Base-by-base conservation (phyloP, 2,329 filamentous ascomycete genomes). In the Sclerotinia nivalis region DNA sequence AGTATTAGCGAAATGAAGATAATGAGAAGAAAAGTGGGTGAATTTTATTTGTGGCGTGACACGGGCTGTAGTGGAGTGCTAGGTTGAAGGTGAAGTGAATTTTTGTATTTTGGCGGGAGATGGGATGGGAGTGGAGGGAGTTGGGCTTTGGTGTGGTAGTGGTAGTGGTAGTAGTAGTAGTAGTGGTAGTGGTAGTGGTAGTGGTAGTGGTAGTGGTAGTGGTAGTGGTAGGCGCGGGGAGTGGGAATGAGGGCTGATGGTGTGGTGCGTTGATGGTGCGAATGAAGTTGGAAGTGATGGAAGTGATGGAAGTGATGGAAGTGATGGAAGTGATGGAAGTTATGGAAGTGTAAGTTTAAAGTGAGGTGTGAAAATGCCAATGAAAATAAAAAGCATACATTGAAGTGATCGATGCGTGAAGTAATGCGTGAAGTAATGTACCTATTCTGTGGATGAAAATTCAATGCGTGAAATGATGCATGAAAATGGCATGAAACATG, bases 11-110 rank as follows among this genome's bases (percentile, higher is more conserved):
- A 62, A 45, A 34, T 25, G 56, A 6, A 12, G 10, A 18, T 43
- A 10, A 40, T 4, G 13, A 18, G 12, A 40, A 40, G 34, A 58
- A 4, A 4, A 10, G 22, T 7, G 31, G 15, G 55, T 58, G 22
- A 58, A 59, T 59, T 59, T 2, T 25, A 59, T 59, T 20, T 43
- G n/a, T 59, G 37, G 56, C n/a, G 56, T 59, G 22, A 50, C 7
- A 37, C 2, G 18, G 18, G 55, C 6, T 10, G n/a, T 13, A 37
- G 56, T 25, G n/a, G 37, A 37, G 56, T 37, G 22, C 10, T 1
- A 25, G 47, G 47, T 59, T 3, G 15, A 59, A 28, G 22, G 34
- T 43, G 37, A 28, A 43, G 55, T 58, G 55, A 58, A 58, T n/a
- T 37, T 37, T 2, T 18, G 8, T 50, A 50, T 40, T 25, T 25